Conservation (phyloP, 1,139 yeast genomes). For the Candida frijolesensis region DNA sequence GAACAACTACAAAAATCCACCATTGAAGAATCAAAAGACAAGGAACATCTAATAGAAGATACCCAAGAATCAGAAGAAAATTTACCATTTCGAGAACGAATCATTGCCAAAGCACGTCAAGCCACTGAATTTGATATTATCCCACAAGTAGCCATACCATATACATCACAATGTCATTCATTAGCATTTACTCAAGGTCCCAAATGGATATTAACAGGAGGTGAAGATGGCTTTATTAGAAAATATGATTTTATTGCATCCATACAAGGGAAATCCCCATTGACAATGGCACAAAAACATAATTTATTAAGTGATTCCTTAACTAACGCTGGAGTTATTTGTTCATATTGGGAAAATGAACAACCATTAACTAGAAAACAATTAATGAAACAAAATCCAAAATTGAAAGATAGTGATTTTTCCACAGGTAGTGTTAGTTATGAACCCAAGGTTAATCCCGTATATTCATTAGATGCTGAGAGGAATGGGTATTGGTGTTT, state of each 20-base stretch:
- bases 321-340: constrained; percentile 77
- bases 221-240: constrained; percentile 92
- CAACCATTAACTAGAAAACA: constrained; percentile 61
- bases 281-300: constrained; percentile 91
- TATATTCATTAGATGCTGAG: constrained; percentile 83
- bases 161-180: constrained; percentile 70
- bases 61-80: constrained; percentile 5
- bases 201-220: constrained; percentile 90
- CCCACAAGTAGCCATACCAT: constrained; percentile 76
- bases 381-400: constrained; percentile 44
- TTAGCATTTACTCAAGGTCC: constrained; percentile 81
- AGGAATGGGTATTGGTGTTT: constrained; percentile 82
- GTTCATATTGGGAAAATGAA: constrained; percentile 95
- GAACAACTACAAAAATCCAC: constrained; percentile 7
- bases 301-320: constrained; percentile 70
- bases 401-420: constrained; percentile 45
- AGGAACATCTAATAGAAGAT: constrained; percentile 5
- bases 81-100: constrained; percentile 35
- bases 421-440: constrained; percentile 47
- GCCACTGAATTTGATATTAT: constrained; percentile 58
- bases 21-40: constrained; percentile 4
- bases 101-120: constrained; percentile 42
- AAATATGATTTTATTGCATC: constrained; percentile 86
- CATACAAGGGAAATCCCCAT: constrained; percentile 84
- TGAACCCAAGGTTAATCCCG: constrained; percentile 78